phyloP scores from a whole-genome alignment of 2,329 filamentous ascomycete species.

The Aspergillus sclerotialis region DNA sequence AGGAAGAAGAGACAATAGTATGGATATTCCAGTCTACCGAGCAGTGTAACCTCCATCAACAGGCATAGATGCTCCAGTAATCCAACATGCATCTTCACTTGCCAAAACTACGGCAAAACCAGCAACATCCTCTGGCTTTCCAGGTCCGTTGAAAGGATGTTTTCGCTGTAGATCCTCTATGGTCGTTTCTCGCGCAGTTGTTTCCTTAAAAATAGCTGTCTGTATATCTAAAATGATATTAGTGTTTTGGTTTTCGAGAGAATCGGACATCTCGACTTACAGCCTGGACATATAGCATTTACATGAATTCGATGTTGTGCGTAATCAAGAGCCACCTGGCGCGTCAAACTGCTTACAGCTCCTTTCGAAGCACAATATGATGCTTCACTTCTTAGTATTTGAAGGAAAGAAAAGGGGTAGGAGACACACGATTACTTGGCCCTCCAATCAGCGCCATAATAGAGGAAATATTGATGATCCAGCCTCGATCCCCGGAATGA shows the following conservation, averaged over 20 bases:
- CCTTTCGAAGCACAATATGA: conserved; percentile 30
- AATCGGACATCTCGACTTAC: conserved; percentile 38
- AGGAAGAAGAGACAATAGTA: too few species aligned
- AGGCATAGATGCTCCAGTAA: conserved; percentile 39
- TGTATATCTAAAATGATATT: conserved; percentile 13
- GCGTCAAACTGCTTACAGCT: conserved; percentile 4
- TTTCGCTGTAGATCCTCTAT: conserved; percentile 6
- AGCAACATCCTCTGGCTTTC: conserved; percentile 28
- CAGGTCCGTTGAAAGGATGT: conserved; percentile 22
- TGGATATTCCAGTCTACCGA: too few species aligned
- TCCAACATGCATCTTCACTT: conserved; percentile 41
- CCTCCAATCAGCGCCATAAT: conserved; percentile 11
- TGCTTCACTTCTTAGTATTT: background rate
- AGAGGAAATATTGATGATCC: conserved; percentile 25
- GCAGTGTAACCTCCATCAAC: conserved; percentile 42
- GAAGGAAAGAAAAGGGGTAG: background rate
- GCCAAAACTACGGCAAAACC: conserved; percentile 39
- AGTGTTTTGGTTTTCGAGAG: conserved; percentile 3
- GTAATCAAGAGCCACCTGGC: conserved; percentile 7
- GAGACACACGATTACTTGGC: conserved; percentile 2
- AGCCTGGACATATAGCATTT: conserved; percentile 8
- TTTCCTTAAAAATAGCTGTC: conserved; percentile 6
- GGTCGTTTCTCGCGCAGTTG: conserved; percentile 8
- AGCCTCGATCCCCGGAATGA: conserved; percentile 22
- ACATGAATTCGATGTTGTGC: conserved; percentile 5